Base-by-base conservation (phyloP, 495 filamentous ascomycete genomes). In the Xylaria nigripes region DNA sequence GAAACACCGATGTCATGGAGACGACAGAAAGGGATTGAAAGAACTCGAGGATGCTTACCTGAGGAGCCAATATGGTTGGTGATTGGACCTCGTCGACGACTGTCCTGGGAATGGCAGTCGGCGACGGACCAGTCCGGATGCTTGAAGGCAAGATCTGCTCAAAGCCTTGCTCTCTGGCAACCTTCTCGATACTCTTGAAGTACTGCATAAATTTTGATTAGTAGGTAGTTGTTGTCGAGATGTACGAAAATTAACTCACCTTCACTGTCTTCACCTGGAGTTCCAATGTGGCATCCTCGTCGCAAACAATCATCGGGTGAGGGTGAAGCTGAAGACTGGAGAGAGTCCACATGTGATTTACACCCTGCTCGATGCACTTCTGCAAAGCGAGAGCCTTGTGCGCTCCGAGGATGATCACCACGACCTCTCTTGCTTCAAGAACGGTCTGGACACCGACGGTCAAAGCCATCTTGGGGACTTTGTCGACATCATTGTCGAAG, bases 301-400 rank as follows among this genome's bases (percentile, higher is more conserved):
- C 89, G 43, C 87, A 88, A 3, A 92, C 86, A 30, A 92, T 79
- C 75, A 92, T 76, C 18, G 86, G 81, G 61, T 90, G 83, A 4
- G 81, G 85, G 62, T 92, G 89, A 57, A 92, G 62, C 68, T 94
- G 89, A 52, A 94, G 74, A 24, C 80, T 81, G 6, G 86, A 90
- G 8, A 90, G 76, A 0, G 89, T 92, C 86, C 87, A 92, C 87
- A 91, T 91, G 72, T 92, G 87, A 63, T 89, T 90, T 40, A 94
- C 80, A 7, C 86, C 86, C 25, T 83, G 83, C 64, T 94, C 89
- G 27, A 94, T 81, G 58, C 86, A 89, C 55, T 82, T 83, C 61
- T 91, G 84, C 54, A 92, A 68, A n/a, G 89, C 88, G 6, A 87
- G 72, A 0, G 89, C 82, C 67, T 92, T 94, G 71, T 86, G 84